A percentile compares a stretch with the other conserved stretches of the same genome.
phyloP scores from a whole-genome alignment of 192 early-diverging fungal species.

The Gryganskiella cystojenkinii region DNA sequence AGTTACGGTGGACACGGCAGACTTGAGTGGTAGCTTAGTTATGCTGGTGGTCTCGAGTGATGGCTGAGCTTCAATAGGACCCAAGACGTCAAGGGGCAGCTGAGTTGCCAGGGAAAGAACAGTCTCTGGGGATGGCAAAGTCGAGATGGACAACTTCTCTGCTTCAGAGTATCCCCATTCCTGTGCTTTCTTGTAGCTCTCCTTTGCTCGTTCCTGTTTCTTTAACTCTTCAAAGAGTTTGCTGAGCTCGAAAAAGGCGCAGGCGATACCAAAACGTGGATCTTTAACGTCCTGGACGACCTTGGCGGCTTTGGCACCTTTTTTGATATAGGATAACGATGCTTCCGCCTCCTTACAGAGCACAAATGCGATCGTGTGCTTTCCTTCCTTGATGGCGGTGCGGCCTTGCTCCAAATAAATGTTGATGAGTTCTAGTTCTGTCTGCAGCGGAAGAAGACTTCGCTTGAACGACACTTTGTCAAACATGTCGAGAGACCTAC shows the following conservation, averaged over 20 bases:
- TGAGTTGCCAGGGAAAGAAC: too few relatives aligned
- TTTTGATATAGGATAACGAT: neutral
- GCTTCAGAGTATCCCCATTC: conserved; percentile 5
- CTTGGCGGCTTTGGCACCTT: neutral
- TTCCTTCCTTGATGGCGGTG: too few relatives aligned
- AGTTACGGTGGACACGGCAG: too few relatives aligned
- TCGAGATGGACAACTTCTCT: too few relatives aligned
- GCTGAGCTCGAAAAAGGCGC: neutral
- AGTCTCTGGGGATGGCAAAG: too few relatives aligned
- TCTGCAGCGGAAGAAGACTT: neutral
- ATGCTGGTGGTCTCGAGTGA: too few relatives aligned
- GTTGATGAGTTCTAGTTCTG: neutral
- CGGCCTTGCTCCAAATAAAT: neutral
- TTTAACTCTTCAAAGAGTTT: neutral
- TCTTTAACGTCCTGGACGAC: too few relatives aligned
- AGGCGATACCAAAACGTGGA: neutral
- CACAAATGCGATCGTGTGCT: conserved; percentile 4
- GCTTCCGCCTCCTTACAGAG: neutral
- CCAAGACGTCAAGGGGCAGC: too few relatives aligned
- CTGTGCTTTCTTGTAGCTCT: conserved; percentile 3
- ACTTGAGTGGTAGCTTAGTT: too few relatives aligned
- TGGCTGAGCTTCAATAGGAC: too few relatives aligned
- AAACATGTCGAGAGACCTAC: conserved; percentile 1
- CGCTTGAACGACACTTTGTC: neutral
- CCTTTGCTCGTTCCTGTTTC: neutral